Evolutionary conservation across 2,329 filamentous ascomycete species (phyloP).

Genomic region (Trichoderma sp.): DNA sequence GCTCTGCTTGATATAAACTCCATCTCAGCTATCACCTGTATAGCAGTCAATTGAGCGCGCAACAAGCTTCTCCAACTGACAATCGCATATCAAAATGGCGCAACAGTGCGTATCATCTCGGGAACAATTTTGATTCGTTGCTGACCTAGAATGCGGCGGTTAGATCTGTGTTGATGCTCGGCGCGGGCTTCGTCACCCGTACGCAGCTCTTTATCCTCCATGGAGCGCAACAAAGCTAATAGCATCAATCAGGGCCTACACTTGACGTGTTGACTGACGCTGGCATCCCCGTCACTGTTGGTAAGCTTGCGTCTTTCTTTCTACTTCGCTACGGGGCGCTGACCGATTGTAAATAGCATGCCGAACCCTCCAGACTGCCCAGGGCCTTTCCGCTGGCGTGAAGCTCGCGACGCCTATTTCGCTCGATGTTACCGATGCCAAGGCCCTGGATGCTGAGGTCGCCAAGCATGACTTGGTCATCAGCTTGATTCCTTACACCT

Average conservation of each 20-base stretch:
- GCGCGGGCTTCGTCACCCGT: not conserved
- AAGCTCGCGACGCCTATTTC: conserved; percentile 74
- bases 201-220: not conserved
- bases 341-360: conserved; percentile 59
- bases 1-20: not conserved
- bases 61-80: not conserved
- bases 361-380: conserved; percentile 74
- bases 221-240: not conserved
- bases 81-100: not conserved
- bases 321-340: not conserved
- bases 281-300: conserved; percentile 66
- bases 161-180: not conserved
- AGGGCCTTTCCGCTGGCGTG: conserved; percentile 73
- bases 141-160: not conserved
- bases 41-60: not conserved
- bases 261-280: conserved; percentile 63
- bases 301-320: not conserved
- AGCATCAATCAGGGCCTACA: conserved; percentile 48
- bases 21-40: not conserved
- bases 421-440: conserved; percentile 77
- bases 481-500: conserved; percentile 86
- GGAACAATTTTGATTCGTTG: not conserved
- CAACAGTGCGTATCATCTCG: not conserved
- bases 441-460: conserved; percentile 78
- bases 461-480: conserved; percentile 79